phyloP scores from a whole-genome alignment of 108 stramenopile species.

The Nitzschia inconspicua region DNA sequence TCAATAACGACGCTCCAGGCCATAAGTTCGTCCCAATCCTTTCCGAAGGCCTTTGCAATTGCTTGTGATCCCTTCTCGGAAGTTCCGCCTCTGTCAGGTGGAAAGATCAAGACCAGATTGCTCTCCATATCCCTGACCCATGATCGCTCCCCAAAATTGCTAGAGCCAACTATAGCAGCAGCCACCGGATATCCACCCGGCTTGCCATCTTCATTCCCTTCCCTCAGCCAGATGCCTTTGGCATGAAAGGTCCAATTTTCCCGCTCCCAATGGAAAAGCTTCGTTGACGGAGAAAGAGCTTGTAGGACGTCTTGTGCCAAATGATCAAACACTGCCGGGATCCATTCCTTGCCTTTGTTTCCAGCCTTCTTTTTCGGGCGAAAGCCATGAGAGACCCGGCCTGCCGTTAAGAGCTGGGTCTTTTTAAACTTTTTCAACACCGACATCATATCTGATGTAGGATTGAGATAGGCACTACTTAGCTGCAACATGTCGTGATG shows the following conservation, averaged over 20 bases:
- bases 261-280: conserved; percentile 61
- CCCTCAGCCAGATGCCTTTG: conserved; percentile 75
- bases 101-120: conserved; percentile 69
- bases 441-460: conserved; percentile 37
- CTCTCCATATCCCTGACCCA: conserved; percentile 76
- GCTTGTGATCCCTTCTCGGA: neutral
- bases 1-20: neutral
- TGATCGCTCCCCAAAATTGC: conserved; percentile 76
- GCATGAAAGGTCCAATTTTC: conserved; percentile 84
- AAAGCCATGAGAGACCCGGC: conserved; percentile 73
- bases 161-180: conserved; percentile 64
- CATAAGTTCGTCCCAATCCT: conserved; percentile 22
- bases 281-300: conserved; percentile 7
- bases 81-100: neutral
- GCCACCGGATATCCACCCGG: conserved; percentile 11
- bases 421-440: conserved; percentile 30
- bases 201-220: neutral
- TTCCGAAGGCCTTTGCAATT: neutral
- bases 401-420: conserved; percentile 66
- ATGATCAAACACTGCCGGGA: conserved; percentile 70
- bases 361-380: conserved; percentile 62
- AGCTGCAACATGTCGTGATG: conserved; percentile 41
- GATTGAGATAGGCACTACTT: conserved; percentile 83
- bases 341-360: conserved; percentile 61
- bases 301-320: conserved; percentile 38